Conservation (phyloP, 495 filamentous ascomycete genomes). For the Penicillium paradoxum region DNA sequence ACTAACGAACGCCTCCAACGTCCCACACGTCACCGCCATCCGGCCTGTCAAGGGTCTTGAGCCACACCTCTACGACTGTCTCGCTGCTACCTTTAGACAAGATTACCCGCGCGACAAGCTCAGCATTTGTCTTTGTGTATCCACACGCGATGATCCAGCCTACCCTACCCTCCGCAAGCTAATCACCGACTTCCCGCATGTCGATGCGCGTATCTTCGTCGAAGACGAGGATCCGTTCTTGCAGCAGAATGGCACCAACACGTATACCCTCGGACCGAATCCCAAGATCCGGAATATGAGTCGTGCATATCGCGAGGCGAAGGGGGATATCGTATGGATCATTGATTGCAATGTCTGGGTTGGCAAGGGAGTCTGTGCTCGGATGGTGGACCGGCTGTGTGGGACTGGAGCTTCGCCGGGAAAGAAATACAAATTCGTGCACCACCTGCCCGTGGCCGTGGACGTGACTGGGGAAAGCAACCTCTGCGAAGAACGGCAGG, state of each 20-base stretch:
- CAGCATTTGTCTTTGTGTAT: conserved; percentile 79
- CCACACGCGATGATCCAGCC: conserved; percentile 71
- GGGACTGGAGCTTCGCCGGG: conserved; percentile 51
- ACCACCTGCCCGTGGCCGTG: conserved; percentile 84
- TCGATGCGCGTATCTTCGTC: conserved; percentile 71
- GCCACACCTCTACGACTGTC: conserved; percentile 82
- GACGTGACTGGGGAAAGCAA: conserved; percentile 52
- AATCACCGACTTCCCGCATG: conserved; percentile 63
- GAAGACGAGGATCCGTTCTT: conserved; percentile 83
- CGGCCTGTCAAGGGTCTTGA: conserved; percentile 93
- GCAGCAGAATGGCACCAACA: conserved; percentile 40
- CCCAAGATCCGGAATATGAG: conserved; percentile 98
- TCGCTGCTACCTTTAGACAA: conserved; percentile 84
- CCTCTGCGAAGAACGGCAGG: conserved; percentile 37
- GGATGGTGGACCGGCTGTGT: conserved; percentile 82
- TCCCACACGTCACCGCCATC: conserved; percentile 87
- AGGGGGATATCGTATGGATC: conserved; percentile 89
- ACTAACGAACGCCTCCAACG: conserved; percentile 25
- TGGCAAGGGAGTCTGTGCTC: conserved; percentile 64
- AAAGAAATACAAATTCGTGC: conserved; percentile 85
- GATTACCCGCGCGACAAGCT: conserved; percentile 72
- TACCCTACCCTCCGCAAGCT: conserved; percentile 67
- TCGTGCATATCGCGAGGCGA: conserved; percentile 88
- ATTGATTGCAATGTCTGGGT: conserved; percentile 98
- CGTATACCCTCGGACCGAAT: conserved; percentile 77